Evolutionary conservation across 306 rosid genomes (phyloP), one percentile per base, ranked within the genome.

Genomic region (Adenanthera pavonina): DNA sequence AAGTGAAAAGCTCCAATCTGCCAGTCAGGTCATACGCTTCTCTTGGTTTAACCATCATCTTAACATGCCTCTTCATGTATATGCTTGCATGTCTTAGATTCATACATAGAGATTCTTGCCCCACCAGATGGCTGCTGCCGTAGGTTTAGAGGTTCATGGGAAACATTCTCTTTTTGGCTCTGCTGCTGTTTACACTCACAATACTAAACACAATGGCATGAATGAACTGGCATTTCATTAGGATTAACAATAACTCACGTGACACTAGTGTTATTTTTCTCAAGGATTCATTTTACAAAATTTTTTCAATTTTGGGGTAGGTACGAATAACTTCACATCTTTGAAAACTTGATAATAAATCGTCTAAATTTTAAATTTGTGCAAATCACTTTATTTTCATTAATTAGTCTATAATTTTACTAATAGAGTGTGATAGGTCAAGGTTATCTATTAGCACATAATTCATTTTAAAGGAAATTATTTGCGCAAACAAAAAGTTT

Each of bases 41-140:
- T 64, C 41, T 49, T 30, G 8, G 47, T 44, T 74, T 74, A n/a
- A 51, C n/a, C 75, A 43, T 15, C 38, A 49, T 43, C 47, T 46
- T 33, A 72, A 11, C 54, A 34, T 56, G 80, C 52, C 40, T 19
- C 76, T 75, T 62, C 48, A 52, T 40, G 15, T 60, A 49, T 51
- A 43, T 74, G 73, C 57, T 11, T 40, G 74, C 36, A 43, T 74
- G 52, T 61, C 78, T 49, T 61, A 49, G 76, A 19, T 61, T 74
- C 13, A 57, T 25, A 57, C 25, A 44, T 16, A 75, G 34, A 16
- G 41, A 19, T 56, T 41, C 36, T 33, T 57, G 69, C 40, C 11
- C 41, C 57, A 25, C 41, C n/a, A 6, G 14, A 6, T 44, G 35
- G 20, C 51, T 69, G 49, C 54, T 44, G 44, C 17, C 36, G 4